phyloP scores from a whole-genome alignment of 305 asterid genomes.

The Striga hermonthica region DNA sequence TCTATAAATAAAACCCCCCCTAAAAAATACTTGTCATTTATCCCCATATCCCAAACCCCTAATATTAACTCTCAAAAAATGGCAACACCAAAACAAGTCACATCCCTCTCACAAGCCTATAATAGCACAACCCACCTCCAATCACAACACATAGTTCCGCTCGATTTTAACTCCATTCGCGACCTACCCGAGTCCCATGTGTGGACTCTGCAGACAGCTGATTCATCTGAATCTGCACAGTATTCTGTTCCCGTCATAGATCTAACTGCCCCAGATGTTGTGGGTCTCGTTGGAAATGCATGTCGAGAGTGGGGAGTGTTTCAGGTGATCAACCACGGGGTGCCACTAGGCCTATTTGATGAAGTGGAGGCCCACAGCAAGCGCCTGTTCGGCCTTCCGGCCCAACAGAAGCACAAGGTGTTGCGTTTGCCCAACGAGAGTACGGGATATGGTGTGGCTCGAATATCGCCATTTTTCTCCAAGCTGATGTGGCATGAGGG shows the following conservation, averaged over 20 bases:
- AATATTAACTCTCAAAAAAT: slow-evolving; percentile 25
- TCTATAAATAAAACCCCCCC: background rate
- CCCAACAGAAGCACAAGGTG: slow-evolving; percentile 40
- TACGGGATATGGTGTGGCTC: slow-evolving; percentile 74
- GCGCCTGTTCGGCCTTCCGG: slow-evolving; percentile 54
- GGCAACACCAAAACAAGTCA: slow-evolving; percentile 35
- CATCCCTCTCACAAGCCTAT: slow-evolving; percentile 55
- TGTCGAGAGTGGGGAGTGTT: slow-evolving; percentile 63
- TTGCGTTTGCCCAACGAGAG: slow-evolving; percentile 50
- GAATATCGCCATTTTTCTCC: slow-evolving; percentile 58
- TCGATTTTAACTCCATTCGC: slow-evolving; percentile 51
- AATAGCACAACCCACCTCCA: slow-evolving; percentile 36
- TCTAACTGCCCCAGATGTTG: slow-evolving; percentile 40
- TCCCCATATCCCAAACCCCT: slow-evolving; percentile 1
- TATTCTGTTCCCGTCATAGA: slow-evolving; percentile 37
- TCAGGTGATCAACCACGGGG: slow-evolving; percentile 55
- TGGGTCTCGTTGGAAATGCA: slow-evolving; percentile 50
- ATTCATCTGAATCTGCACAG: background rate
- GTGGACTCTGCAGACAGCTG: slow-evolving; percentile 39
- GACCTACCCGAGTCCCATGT: slow-evolving; percentile 59
- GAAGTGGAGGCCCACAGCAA: slow-evolving; percentile 50
- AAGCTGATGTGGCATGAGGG: slow-evolving; percentile 92
- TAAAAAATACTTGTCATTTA: background rate
- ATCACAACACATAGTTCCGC: slow-evolving; percentile 53
- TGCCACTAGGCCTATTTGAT: slow-evolving; percentile 38